phyloP scores from a whole-genome alignment of 139 green algal genomes.

The Chlamydomonas sphaeroides region DNA sequence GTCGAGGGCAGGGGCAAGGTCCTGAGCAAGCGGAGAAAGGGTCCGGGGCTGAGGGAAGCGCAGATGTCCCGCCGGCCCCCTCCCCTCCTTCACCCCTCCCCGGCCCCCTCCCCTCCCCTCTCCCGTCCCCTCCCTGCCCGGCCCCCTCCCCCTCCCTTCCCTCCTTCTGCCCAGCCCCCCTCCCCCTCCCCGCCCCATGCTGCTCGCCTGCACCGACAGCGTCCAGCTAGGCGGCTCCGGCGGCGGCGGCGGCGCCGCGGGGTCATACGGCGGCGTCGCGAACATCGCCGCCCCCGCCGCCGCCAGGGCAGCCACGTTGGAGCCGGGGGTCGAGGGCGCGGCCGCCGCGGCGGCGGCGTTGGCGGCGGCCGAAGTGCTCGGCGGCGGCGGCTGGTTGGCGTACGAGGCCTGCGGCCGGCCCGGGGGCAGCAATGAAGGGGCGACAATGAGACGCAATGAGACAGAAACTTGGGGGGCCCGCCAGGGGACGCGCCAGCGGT shows the following conservation, averaged over 20 bases:
- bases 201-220: not conserved
- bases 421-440: not conserved
- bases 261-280: not conserved
- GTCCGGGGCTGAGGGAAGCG: too few species aligned
- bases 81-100: too few species aligned
- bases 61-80: too few species aligned
- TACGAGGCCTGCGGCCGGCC: not conserved
- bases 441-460: too few species aligned
- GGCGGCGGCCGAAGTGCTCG: not conserved
- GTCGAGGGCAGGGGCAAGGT: not conserved
- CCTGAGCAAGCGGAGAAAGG: too few species aligned
- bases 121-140: too few species aligned
- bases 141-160: too few species aligned
- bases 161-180: too few species aligned
- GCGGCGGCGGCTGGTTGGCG: not conserved
- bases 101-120: too few species aligned
- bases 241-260: not conserved
- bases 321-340: too few species aligned
- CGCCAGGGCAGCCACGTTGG: not conserved
- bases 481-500: not conserved
- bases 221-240: slow-evolving; percentile 5
- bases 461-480: not conserved
- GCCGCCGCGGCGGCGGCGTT: not conserved
- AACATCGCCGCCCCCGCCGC: slow-evolving; percentile 12
- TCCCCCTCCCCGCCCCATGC: too few species aligned